Evolutionary conservation across 257 asterid species (phyloP).

Genomic region (Plantago ovata): DNA sequence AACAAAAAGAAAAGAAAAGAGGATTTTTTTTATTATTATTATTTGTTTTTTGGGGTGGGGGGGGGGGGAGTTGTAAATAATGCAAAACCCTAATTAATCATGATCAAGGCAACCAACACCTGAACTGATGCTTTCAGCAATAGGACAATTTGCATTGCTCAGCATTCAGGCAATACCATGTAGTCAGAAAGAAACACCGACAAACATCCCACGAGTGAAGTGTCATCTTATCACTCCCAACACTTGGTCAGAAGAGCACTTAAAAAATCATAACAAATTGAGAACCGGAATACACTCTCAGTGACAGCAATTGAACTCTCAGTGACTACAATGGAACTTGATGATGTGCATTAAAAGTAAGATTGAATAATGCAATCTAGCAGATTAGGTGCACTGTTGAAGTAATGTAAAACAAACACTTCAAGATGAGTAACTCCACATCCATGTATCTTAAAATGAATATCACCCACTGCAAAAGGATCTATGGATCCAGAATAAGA

Average conservation of each 20-base stretch:
- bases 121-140: conserved; percentile 1
- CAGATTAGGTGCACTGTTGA: background rate
- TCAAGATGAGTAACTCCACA: background rate
- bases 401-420: background rate
- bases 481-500: conserved; percentile 14
- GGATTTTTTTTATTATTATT: too few species aligned
- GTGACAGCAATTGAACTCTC: too few species aligned
- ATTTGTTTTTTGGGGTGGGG: too few species aligned
- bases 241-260: background rate
- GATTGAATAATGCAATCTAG: background rate
- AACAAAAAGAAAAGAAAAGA: too few species aligned
- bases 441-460: background rate
- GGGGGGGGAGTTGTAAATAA: background rate
- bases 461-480: background rate
- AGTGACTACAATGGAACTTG: background rate
- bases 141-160: background rate
- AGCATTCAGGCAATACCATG: background rate
- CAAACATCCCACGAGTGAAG: background rate
- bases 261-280: background rate
- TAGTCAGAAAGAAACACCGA: background rate
- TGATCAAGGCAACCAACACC: background rate
- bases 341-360: background rate
- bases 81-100: background rate
- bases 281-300: background rate
- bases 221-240: too few species aligned